Evolutionary conservation across 2,329 filamentous ascomycete genomes (phyloP).

Genomic region (Fusarium sp.): DNA sequence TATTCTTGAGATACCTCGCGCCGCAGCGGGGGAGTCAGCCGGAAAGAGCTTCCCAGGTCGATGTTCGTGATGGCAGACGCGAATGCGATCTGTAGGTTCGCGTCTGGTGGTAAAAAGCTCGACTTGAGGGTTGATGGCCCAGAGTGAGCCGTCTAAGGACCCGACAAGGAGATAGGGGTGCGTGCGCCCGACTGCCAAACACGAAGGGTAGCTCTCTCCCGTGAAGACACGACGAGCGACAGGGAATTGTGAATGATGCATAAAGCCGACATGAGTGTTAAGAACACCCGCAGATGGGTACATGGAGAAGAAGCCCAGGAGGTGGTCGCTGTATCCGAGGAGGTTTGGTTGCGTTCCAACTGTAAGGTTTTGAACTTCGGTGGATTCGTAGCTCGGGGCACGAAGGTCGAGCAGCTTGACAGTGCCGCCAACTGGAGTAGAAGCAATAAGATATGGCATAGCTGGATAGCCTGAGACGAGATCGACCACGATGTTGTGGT

Average conservation of each 20-base stretch:
- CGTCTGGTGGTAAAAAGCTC: constrained; percentile 53
- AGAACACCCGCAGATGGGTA: constrained; percentile 66
- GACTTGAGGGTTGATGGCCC: constrained; percentile 57
- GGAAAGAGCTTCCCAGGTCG: constrained; percentile 52
- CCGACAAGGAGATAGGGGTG: constrained; percentile 68
- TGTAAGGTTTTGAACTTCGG: constrained; percentile 63
- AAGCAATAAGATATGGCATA: constrained; percentile 66
- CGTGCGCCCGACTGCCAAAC: constrained; percentile 61
- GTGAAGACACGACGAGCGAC: constrained; percentile 65
- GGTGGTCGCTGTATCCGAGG: constrained; percentile 66
- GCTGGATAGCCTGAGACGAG: constrained; percentile 68
- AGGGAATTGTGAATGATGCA: constrained; percentile 65
- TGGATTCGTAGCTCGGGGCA: constrained; percentile 64
- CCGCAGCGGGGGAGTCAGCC: constrained; percentile 44
- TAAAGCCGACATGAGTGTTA: constrained; percentile 65
- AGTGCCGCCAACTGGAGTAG: constrained; percentile 66
- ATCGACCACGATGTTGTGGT: constrained; percentile 66
- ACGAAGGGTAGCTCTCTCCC: constrained; percentile 62
- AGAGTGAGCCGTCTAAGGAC: constrained; percentile 66
- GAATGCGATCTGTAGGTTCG: constrained; percentile 51
- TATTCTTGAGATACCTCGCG: constrained; percentile 64
- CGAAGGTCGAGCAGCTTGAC: constrained; percentile 65
- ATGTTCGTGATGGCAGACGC: constrained; percentile 67
- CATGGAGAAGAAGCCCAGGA: constrained; percentile 66
- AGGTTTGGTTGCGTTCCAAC: constrained; percentile 66